Conservation (phyloP, 106 monocot genomes). For the Dendrobium nobile region DNA sequence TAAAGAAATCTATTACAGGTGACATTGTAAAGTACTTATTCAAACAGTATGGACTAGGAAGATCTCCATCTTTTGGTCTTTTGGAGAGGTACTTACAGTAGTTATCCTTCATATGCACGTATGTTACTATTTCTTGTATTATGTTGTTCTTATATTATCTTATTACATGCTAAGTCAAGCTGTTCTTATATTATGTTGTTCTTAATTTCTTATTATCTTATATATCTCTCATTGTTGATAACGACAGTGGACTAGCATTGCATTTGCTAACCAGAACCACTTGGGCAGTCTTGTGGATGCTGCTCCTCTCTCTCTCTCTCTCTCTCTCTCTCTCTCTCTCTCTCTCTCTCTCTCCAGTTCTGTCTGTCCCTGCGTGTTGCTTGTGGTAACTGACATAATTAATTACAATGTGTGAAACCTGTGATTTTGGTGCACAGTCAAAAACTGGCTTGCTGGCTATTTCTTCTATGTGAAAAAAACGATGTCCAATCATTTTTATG, state of each 20-base stretch:
- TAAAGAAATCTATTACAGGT: constrained; percentile 23
- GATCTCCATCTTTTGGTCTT: constrained; percentile 67
- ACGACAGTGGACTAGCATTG: no score
- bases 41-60: constrained; percentile 67
- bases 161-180: not conserved
- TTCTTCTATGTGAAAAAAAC: not conserved
- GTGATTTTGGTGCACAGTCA: not conserved
- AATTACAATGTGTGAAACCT: not conserved
- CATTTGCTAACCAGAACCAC: no score
- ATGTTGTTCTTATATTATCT: not conserved
- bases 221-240: not conserved
- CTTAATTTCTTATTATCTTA: not conserved
- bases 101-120: not conserved
- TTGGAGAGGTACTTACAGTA: constrained; percentile 54
- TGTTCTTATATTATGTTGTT: not conserved
- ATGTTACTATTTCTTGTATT: not conserved
- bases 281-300: no score
- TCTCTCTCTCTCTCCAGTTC: not conserved
- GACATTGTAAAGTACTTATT: constrained; percentile 92
- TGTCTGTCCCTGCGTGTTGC: not conserved
- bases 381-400: not conserved
- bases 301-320: not conserved
- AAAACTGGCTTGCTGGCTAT: not conserved
- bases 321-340: no score
- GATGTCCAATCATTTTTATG: not conserved